phyloP scores from a whole-genome alignment of 768 basidiomycete species.

The Termitomyces sp. region DNA sequence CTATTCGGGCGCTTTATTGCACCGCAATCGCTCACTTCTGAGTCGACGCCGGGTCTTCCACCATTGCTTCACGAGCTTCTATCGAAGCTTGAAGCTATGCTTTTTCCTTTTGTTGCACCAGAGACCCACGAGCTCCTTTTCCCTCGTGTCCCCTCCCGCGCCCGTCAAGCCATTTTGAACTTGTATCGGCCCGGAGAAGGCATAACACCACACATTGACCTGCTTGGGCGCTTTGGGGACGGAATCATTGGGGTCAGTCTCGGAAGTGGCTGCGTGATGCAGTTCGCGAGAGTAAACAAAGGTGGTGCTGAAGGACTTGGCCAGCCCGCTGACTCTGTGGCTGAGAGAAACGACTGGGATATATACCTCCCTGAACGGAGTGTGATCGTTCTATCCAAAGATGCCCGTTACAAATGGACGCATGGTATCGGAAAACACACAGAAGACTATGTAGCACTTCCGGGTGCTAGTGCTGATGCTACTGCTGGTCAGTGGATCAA shows the following conservation, averaged over 20 bases:
- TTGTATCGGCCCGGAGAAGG: conserved; percentile 87
- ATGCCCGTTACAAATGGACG: conserved; percentile 82
- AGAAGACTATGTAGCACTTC: conserved; percentile 53
- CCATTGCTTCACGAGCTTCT: conserved; percentile 51
- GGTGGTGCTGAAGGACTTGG: neutral
- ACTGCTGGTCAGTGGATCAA: conserved; percentile 34
- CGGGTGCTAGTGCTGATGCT: conserved; percentile 14
- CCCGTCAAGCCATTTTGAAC: conserved; percentile 87
- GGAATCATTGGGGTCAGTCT: conserved; percentile 89
- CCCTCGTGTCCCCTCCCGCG: conserved; percentile 38
- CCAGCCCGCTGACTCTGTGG: neutral
- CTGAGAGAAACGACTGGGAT: conserved; percentile 30
- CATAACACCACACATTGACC: conserved; percentile 84
- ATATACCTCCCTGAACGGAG: conserved; percentile 75
- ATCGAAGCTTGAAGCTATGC: conserved; percentile 37
- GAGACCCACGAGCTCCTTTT: conserved; percentile 57
- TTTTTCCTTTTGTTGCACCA: conserved; percentile 45
- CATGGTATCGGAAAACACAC: conserved; percentile 75
- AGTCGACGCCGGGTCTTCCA: conserved; percentile 44
- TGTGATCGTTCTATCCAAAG: conserved; percentile 71
- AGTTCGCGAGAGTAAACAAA: conserved; percentile 40
- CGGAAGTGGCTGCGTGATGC: conserved; percentile 77
- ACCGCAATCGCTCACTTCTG: conserved; percentile 8
- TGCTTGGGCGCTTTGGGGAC: conserved; percentile 79
- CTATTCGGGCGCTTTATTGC: conserved; percentile 57